Percentiles rank a stretch among this genome's conserved stretches.
These are phyloP conservation scores for Mycosarcoma maydis DNA, from an alignment of 1,284 basidiomycete genomes.

Conservation along the genomic window DNA sequence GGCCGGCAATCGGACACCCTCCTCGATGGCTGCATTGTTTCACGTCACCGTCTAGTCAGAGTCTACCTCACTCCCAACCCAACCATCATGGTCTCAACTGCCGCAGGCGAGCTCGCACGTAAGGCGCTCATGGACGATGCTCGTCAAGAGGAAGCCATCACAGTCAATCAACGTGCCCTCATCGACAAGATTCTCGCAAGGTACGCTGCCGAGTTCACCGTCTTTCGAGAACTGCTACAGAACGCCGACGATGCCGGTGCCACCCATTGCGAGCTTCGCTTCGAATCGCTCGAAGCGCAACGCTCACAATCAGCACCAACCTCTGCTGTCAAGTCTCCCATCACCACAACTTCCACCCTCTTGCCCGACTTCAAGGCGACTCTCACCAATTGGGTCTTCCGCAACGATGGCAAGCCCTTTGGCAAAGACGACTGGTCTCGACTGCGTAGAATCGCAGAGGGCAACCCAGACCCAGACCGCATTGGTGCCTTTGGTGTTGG, in stretches of 20 bases:
- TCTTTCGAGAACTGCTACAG: conserved; percentile 90
- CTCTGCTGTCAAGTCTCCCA: not conserved
- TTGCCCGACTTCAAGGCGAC: conserved; percentile 65
- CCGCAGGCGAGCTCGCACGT: conserved; percentile 39
- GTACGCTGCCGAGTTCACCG: conserved; percentile 83
- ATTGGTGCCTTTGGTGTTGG: conserved; percentile 70
- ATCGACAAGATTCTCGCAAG: conserved; percentile 78
- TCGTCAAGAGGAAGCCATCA: conserved; percentile 75
- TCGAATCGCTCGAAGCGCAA: conserved; percentile 60
- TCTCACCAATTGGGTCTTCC: conserved; percentile 72
- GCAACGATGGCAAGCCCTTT: conserved; percentile 78
- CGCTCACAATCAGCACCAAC: conserved; percentile 14
- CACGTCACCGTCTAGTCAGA: too few relatives aligned
- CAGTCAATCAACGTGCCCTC: conserved; percentile 84
- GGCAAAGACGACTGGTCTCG: conserved; percentile 64
- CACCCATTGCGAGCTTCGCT: conserved; percentile 62
- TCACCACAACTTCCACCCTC: conserved; percentile 8
- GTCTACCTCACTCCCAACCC: too few relatives aligned
- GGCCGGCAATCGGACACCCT: too few relatives aligned
- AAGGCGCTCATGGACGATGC: conserved; percentile 55
- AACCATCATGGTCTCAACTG: conserved; percentile 21
- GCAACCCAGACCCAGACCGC: conserved; percentile 71
- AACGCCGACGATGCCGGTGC: conserved; percentile 95
- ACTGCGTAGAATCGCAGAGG: conserved; percentile 68
- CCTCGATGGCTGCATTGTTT: too few relatives aligned